Base-by-base conservation (phyloP, 2,329 filamentous ascomycete genomes). In the Lachnellula willkommii region DNA sequence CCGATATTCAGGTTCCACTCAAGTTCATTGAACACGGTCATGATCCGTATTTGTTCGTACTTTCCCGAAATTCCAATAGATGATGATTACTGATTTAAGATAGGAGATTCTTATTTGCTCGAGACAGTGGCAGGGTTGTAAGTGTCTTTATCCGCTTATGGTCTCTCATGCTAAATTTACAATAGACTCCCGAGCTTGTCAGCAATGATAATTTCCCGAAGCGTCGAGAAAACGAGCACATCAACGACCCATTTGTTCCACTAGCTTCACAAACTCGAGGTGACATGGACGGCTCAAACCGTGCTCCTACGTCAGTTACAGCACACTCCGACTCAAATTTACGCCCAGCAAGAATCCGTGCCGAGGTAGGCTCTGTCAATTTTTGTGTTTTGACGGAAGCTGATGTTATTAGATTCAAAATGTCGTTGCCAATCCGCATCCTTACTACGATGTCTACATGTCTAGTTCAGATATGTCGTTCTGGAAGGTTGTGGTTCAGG, bases 401-500 rank as follows among this genome's bases (percentile, higher is more conserved):
- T 45, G 11, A 45, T 11, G 20, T 45, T 45, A 22, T 6, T 45
- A 45, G 42, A 45, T 45, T 9, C 42, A 45, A 26, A 45, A 45
- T 9, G 53, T 56, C 9, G 48, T 56, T 26, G 50, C 36, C n/a
- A 54, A 59, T 24, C 54, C 53, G 9, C 54, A 59, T 20, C 47
- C 47, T 24, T 35, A 46, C 20, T 47, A 51, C 40, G 57, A 56
- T 46, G 43, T 59, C 20, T 59, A 59, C 22, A 32, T 56, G 20
- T 52, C 51, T 28, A 48, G 48, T 32, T 48, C 36, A 2, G 51
- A 59, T 51, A 59, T 59, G 57, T 35, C 47, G 14, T 59, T 59
- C 47, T 59, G 53, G 57, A 59, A 59, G 26, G 47, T 59, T 22
- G 47, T 59, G 12, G 56, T 59, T 28, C 50, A 54, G 36, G 57